Evolutionary conservation across 495 filamentous ascomycete species (phyloP), one percentile per base, ranked within the genome.

Genomic region (Talaromyces nanjingensis): DNA sequence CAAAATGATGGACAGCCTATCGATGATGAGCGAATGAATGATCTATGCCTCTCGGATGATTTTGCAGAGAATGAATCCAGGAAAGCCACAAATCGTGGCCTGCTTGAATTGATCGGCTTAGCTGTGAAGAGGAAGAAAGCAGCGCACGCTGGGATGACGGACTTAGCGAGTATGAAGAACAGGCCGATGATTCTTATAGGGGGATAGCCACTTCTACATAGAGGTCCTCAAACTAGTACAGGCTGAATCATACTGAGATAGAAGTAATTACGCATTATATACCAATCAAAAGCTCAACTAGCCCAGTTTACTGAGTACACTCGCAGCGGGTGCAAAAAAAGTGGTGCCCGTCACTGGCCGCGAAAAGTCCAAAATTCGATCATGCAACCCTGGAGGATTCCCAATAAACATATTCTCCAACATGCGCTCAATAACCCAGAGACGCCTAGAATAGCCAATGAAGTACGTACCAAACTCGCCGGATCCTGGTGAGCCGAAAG

Each of bases 151-250:
- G 96, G 93, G 58, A 94, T 98, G 75, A 91, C 90, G 3, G 81
- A 91, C 69, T 73, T 98, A 68, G 89, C 96, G 77, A 91, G 96
- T 71, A 97, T 98, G 92, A 93, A 96, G 79, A 98, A 98, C 71
- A 78, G 94, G 69, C 94, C 94, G 14, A 97, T 98, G 94, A 98
- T 98, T 67, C 84, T 98, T 73, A 98, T 98, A 84, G 94, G 94
- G 96, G 94, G 94, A 93, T 98, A 37, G 33, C 33, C 11, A 37
- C 33, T 37, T 37, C 33, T 37, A 12, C 11, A 37, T 12, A 37
- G 27, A 5, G 27, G 27, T 27, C 27, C 4, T 27, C 27, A 27
- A 5, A 27, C 27, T 2, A 27, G 27, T 31, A 31, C 4, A 31
- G 6, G 9, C 11, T 12, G 9, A 37, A 2, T 12, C 33, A 37